phyloP scores from a whole-genome alignment of 495 filamentous ascomycete species.

The Penicillium mononematosum region DNA sequence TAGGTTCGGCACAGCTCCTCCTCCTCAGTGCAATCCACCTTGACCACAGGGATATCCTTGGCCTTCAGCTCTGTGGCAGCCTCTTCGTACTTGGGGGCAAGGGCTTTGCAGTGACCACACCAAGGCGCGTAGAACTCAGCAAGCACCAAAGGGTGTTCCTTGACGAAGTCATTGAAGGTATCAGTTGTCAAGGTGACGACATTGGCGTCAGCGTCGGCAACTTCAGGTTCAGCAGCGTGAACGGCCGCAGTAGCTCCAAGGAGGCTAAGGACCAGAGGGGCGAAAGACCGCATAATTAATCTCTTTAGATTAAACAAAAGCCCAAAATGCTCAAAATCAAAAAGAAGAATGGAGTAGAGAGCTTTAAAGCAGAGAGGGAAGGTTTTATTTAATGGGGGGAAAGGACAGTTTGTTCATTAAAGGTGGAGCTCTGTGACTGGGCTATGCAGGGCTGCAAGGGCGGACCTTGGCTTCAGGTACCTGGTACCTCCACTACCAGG shows the following conservation, averaged over 20 bases:
- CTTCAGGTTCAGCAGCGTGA: slow-evolving; percentile 54
- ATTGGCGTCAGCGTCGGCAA: slow-evolving; percentile 53
- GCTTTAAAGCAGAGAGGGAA: slow-evolving; percentile 10
- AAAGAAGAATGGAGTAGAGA: background rate
- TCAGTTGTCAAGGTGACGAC: slow-evolving; percentile 82
- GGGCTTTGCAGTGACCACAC: slow-evolving; percentile 99
- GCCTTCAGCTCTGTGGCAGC: slow-evolving; percentile 91
- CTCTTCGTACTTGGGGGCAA: slow-evolving; percentile 88
- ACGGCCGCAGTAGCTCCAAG: slow-evolving; percentile 58
- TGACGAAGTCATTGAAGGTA: slow-evolving; percentile 82
- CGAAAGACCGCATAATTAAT: slow-evolving; percentile 55
- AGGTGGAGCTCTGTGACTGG: slow-evolving; percentile 32
- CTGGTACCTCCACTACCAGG: slow-evolving; percentile 1
- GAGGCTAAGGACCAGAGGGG: slow-evolving; percentile 57
- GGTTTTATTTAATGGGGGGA: slow-evolving; percentile 29
- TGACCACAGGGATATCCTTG: slow-evolving; percentile 88
- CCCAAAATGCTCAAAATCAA: slow-evolving; percentile 11
- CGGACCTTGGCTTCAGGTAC: slow-evolving; percentile 2
- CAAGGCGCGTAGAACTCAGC: slow-evolving; percentile 98
- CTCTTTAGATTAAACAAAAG: slow-evolving; percentile 6
- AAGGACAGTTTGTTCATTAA: slow-evolving; percentile 54
- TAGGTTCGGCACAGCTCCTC: slow-evolving; percentile 83
- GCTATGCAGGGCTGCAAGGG: slow-evolving; percentile 21
- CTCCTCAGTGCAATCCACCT: slow-evolving; percentile 97
- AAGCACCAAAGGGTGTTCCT: slow-evolving; percentile 81